Evolutionary conservation across 768 basidiomycete genomes (phyloP).

Genomic region (Agaricus blazei): DNA sequence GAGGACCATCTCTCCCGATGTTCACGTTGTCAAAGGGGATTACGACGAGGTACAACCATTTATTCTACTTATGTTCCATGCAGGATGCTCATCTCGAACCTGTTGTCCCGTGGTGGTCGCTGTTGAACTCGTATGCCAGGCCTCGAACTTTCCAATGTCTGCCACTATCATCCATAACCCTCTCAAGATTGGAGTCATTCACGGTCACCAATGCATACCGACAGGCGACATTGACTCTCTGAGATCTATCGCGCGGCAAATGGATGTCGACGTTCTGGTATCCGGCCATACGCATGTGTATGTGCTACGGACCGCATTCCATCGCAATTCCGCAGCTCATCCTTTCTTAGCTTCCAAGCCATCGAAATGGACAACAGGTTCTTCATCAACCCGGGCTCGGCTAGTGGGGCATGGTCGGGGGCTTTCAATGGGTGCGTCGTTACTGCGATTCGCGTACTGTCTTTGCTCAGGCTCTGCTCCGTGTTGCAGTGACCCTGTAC

Average conservation of each 20-base stretch:
- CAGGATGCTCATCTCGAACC: background rate
- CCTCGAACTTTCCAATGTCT: conserved; percentile 69
- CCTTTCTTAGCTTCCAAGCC: conserved; percentile 73
- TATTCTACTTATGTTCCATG: background rate
- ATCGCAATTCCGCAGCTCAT: background rate
- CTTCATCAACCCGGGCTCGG: conserved; percentile 94
- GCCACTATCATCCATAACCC: conserved; percentile 77
- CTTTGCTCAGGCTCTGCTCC: background rate
- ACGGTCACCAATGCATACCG: conserved; percentile 92
- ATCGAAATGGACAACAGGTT: conserved; percentile 88
- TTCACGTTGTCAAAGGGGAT: conserved; percentile 89
- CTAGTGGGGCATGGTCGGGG: conserved; percentile 92
- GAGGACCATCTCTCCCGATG: conserved; percentile 88
- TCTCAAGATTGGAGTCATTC: conserved; percentile 87
- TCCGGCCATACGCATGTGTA: conserved; percentile 94
- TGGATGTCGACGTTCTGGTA: conserved; percentile 96
- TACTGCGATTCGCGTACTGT: background rate
- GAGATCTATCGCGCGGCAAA: conserved; percentile 81
- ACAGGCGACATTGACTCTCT: conserved; percentile 91
- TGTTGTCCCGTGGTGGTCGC: background rate
- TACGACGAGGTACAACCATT: conserved; percentile 75
- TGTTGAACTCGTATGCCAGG: conserved; percentile 31
- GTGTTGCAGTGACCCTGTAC: conserved; percentile 69
- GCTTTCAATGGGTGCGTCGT: conserved; percentile 50
- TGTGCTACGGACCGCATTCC: conserved; percentile 21